Conservation (phyloP, 2,329 filamentous ascomycete genomes). For the Trichophyton schoenleinii region DNA sequence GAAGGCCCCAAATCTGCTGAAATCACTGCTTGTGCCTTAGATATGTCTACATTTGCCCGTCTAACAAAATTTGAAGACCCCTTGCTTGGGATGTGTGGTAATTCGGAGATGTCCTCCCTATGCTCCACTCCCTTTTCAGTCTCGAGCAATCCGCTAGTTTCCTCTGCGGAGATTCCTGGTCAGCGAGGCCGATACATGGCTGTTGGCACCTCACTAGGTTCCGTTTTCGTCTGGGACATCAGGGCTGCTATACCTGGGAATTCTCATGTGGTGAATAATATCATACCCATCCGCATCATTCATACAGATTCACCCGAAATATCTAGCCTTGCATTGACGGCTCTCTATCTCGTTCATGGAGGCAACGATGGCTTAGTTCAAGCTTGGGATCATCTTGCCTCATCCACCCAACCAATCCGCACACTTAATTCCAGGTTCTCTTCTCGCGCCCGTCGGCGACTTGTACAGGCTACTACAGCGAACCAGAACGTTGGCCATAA, state of each 20-base stretch:
- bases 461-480: conserved; percentile 53
- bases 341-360: conserved; percentile 80
- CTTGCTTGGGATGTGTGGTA: conserved; percentile 46
- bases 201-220: conserved; percentile 64
- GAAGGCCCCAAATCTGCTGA: conserved; percentile 47
- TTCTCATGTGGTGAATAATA: conserved; percentile 42
- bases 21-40: conserved; percentile 59
- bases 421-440: conserved; percentile 80
- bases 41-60: conserved; percentile 60
- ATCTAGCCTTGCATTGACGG: conserved; percentile 67
- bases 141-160: conserved; percentile 29
- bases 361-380: conserved; percentile 92
- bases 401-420: conserved; percentile 61
- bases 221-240: conserved; percentile 74
- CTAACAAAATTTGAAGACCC: conserved; percentile 69
- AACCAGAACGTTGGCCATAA: conserved; percentile 58
- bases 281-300: conserved; percentile 66
- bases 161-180: conserved; percentile 59
- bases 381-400: conserved; percentile 90
- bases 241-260: conserved; percentile 51
- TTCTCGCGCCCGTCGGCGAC: conserved; percentile 66
- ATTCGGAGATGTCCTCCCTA: conserved; percentile 42
- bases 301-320: conserved; percentile 84
- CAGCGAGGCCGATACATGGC: conserved; percentile 70
- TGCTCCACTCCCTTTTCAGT: conserved; percentile 42